Evolutionary conservation across 2,329 filamentous ascomycete genomes (phyloP).

Genomic region (Hypocrella siamensis): DNA sequence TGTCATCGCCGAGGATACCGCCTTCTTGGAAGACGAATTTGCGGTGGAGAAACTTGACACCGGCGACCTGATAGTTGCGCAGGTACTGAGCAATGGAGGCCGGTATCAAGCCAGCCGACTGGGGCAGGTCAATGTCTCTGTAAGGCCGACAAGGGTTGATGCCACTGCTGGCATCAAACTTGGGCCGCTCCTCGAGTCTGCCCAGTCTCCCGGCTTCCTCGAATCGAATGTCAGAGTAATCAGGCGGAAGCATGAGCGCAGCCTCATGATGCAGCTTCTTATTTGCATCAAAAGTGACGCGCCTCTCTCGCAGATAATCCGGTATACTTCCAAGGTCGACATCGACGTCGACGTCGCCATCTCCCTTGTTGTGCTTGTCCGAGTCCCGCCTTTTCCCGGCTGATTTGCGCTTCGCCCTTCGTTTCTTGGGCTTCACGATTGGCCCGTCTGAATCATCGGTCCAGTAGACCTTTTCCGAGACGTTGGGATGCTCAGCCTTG

Average conservation of each 20-base stretch:
- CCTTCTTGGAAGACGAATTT: conserved; percentile 85
- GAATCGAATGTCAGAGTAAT: conserved; percentile 61
- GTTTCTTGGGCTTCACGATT: conserved; percentile 37
- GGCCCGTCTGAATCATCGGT: conserved; percentile 44
- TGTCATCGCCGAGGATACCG: conserved; percentile 85
- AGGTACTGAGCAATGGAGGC: conserved; percentile 83
- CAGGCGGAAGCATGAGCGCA: conserved; percentile 62
- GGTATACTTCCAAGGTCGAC: conserved; percentile 46
- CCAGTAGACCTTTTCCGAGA: conserved; percentile 32
- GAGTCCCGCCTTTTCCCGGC: conserved; percentile 9
- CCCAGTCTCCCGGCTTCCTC: conserved; percentile 22
- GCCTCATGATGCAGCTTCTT: conserved; percentile 43
- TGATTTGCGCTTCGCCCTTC: conserved; percentile 13
- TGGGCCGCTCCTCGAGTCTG: conserved; percentile 49
- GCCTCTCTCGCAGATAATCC: conserved; percentile 55
- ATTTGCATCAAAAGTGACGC: conserved; percentile 51
- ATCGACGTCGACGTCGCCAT: conserved; percentile 22
- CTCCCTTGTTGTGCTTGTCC: conserved; percentile 13
- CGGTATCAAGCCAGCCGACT: conserved; percentile 69
- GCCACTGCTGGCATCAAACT: conserved; percentile 37
- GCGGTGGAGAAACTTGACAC: conserved; percentile 71
- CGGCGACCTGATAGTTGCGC: conserved; percentile 79
- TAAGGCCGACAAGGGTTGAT: conserved; percentile 54
- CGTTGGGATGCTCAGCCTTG: conserved; percentile 16
- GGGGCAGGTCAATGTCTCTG: conserved; percentile 57